Percentiles rank a stretch among this genome's conserved stretches.
phyloP scores from a whole-genome alignment of 2,329 filamentous ascomycete species.

The Cercospora nicotianae region DNA sequence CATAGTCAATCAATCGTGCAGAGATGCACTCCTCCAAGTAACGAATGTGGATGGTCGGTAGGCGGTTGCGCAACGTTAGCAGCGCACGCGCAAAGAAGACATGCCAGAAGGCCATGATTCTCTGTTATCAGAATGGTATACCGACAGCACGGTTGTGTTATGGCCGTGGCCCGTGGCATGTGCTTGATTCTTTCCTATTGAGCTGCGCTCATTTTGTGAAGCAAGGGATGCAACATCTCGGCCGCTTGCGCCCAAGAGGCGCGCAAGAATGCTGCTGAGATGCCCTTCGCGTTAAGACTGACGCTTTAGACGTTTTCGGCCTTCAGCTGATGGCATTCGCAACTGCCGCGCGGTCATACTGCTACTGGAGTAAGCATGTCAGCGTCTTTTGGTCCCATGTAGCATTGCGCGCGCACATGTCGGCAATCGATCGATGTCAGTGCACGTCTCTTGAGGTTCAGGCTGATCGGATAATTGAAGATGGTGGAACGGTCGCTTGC shows the following conservation, averaged over 20 bases:
- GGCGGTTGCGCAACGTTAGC: not conserved
- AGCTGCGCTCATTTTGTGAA: not conserved
- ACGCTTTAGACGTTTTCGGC: not conserved
- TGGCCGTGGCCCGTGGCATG: constrained; percentile 11
- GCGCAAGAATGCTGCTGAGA: not conserved
- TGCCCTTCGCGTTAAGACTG: not conserved
- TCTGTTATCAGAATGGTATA: not conserved
- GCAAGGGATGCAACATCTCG: not conserved
- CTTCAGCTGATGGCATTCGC: not conserved
- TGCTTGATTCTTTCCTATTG: not conserved
- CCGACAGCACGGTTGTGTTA: constrained; percentile 10
- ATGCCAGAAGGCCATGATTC: constrained; percentile 2
- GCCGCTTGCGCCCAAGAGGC: not conserved
- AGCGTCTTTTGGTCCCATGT: not conserved
- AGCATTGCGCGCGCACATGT: not conserved
- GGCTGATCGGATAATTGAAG: not conserved
- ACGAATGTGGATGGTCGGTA: not conserved
- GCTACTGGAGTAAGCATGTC: not conserved
- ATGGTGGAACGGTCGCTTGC: not conserved
- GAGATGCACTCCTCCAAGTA: not conserved
- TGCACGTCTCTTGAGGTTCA: not conserved
- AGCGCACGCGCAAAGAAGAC: not conserved
- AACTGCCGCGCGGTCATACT: not conserved
- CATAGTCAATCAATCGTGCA: not conserved
- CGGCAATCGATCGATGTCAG: not conserved